Percentiles rank a stretch among this genome's conserved stretches.
These are phyloP conservation scores for Pleurotus salmoneostramineus DNA, from an alignment of 768 basidiomycete species.

Conservation along the genomic window DNA sequence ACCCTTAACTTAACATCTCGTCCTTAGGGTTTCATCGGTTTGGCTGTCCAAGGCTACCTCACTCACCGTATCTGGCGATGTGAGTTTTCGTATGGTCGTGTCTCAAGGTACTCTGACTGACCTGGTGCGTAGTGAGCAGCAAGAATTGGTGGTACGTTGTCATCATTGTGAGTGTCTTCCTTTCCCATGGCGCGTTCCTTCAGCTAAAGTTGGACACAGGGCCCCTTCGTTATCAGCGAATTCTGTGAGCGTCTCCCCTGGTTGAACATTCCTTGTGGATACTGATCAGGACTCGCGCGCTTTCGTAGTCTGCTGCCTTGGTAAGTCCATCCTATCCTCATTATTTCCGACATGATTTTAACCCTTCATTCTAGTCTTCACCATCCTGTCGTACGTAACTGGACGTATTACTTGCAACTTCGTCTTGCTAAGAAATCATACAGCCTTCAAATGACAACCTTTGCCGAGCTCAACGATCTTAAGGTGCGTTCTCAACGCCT, in stretches of 20 bases:
- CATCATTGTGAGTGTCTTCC: constrained; percentile 25
- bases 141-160: constrained; percentile 28
- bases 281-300: neutral
- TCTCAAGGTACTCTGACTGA: neutral
- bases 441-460: constrained; percentile 29
- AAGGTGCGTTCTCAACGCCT: constrained; percentile 21
- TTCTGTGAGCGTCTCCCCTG: constrained; percentile 37
- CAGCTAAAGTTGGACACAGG: no score
- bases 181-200: no score
- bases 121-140: constrained; percentile 35
- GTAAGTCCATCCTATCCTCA: neutral
- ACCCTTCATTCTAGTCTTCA: constrained; percentile 25
- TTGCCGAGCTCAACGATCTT: constrained; percentile 26
- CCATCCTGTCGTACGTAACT: constrained; percentile 28
- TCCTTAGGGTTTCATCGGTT: constrained; percentile 44
- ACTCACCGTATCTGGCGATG: constrained; percentile 35
- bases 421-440: neutral
- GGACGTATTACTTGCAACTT: neutral
- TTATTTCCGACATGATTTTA: neutral
- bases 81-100: constrained; percentile 20
- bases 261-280: neutral
- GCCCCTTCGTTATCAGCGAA: constrained; percentile 31
- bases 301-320: neutral
- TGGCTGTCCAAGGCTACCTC: constrained; percentile 41
- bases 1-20: neutral